Evolutionary conservation across 176 grass and related monocot genomes (phyloP).

Genomic region (Aegilops umbellulata): DNA sequence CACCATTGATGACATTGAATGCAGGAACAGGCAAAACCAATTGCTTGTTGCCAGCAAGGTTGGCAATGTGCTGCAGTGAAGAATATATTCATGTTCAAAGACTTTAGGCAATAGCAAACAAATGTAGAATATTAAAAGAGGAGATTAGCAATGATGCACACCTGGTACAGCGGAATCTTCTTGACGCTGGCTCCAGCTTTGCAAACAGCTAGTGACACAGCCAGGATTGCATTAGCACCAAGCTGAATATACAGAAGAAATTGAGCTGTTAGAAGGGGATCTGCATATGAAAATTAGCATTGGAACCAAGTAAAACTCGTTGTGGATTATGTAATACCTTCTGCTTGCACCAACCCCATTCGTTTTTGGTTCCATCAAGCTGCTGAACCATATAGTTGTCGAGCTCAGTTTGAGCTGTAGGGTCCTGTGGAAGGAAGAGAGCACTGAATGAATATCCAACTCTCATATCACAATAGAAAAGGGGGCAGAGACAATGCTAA

Average conservation of each 20-base stretch:
- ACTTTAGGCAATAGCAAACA: neutral
- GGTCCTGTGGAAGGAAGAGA: slow-evolving; percentile 51
- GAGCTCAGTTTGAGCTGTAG: slow-evolving; percentile 62
- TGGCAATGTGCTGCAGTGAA: slow-evolving; percentile 76
- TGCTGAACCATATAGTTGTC: slow-evolving; percentile 96
- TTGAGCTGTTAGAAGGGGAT: neutral
- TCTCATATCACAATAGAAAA: neutral
- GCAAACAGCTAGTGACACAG: slow-evolving; percentile 88
- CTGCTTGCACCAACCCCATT: slow-evolving; percentile 99
- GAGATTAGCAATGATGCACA: neutral
- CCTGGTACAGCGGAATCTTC: slow-evolving; percentile 88
- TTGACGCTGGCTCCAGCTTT: slow-evolving; percentile 80
- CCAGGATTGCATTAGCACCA: slow-evolving; percentile 92
- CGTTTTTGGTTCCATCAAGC: slow-evolving; percentile 88
- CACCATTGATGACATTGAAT: slow-evolving; percentile 97
- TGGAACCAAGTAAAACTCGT: neutral
- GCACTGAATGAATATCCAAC: neutral
- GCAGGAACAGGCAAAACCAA: slow-evolving; percentile 92
- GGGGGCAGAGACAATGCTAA: slow-evolving; percentile 9
- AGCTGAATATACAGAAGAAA: slow-evolving; percentile 43
- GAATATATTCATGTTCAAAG: neutral
- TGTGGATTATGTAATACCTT: slow-evolving; percentile 35
- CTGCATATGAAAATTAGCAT: neutral
- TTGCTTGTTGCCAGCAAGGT: slow-evolving; percentile 85
- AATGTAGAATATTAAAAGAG: neutral